Evolutionary conservation across 768 basidiomycete species (phyloP).

Genomic region (Solioccasus polychromus): DNA sequence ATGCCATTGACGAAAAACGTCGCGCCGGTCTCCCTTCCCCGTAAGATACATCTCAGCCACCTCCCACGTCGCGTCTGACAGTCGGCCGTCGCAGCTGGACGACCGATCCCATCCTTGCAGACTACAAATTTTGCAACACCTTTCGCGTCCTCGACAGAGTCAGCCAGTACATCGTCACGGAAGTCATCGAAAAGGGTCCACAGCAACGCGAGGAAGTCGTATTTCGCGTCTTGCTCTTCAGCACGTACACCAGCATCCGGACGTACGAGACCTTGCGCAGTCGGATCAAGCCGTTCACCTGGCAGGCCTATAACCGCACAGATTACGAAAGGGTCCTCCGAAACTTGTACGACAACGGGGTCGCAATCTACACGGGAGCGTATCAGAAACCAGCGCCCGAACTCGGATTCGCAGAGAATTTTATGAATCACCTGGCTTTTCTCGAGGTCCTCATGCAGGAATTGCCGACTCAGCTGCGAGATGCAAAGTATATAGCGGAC

Average conservation of each 20-base stretch:
- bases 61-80: conserved; percentile 13
- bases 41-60: conserved; percentile 34
- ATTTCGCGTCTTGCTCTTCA: conserved; percentile 73
- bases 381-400: conserved; percentile 71
- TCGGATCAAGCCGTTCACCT: conserved; percentile 57
- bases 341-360: conserved; percentile 34
- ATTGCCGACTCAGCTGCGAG: conserved; percentile 46
- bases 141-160: conserved; percentile 72
- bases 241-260: conserved; percentile 64
- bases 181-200: conserved; percentile 69
- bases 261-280: conserved; percentile 64
- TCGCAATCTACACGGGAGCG: conserved; percentile 62
- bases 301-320: conserved; percentile 52
- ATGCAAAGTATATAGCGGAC: conserved; percentile 57
- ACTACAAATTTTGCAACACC: conserved; percentile 67
- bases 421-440: conserved; percentile 62
- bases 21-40: conserved; percentile 47
- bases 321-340: conserved; percentile 54
- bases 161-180: conserved; percentile 63
- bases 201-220: conserved; percentile 58
- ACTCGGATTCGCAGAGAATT: conserved; percentile 44
- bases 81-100: conserved; percentile 57
- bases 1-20: conserved; percentile 54
- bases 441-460: conserved; percentile 60
- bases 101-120: conserved; percentile 51